phyloP scores from a whole-genome alignment of 345 rosid genomes.

The Gossypium australe region DNA sequence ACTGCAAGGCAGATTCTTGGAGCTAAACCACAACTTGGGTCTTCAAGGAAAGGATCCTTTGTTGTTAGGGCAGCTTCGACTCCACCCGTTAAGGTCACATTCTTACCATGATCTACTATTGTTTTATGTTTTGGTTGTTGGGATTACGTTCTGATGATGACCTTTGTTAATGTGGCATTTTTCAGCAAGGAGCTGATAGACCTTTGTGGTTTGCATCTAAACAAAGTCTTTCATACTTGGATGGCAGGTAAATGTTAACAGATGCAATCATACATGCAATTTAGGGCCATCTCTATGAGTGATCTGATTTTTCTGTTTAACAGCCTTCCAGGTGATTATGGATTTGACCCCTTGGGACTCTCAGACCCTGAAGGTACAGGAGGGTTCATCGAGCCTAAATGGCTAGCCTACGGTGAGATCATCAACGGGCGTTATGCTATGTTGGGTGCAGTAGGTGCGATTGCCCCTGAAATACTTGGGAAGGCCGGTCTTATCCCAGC shows the following conservation, averaged over 20 bases:
- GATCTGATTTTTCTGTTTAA: not conserved
- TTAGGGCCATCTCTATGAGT: not conserved
- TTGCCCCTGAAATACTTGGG: conserved; percentile 90
- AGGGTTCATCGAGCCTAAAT: conserved; percentile 90
- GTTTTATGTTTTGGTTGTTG: too few relatives aligned
- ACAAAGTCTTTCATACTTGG: conserved; percentile 88
- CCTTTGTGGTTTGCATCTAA: conserved; percentile 92
- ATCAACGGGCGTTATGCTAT: conserved; percentile 84
- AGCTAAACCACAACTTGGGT: conserved; percentile 38
- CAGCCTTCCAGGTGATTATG: conserved; percentile 14
- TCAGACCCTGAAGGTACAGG: conserved; percentile 98
- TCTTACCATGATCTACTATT: not conserved
- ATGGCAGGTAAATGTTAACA: conserved; percentile 63
- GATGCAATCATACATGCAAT: not conserved
- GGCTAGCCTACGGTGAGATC: conserved; percentile 94
- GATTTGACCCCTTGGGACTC: conserved; percentile 94
- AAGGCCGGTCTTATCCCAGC: conserved; percentile 72
- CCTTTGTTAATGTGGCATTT: not conserved
- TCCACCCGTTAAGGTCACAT: conserved; percentile 86
- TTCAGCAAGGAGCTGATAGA: conserved; percentile 85
- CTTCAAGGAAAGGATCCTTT: conserved; percentile 55
- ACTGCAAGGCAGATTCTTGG: conserved; percentile 66
- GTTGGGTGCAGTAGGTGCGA: conserved; percentile 77
- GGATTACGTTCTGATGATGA: not conserved
- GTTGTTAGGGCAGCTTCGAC: conserved; percentile 74